Base-by-base conservation (phyloP, 2,329 filamentous ascomycete genomes). In the Curvularia spicifera region DNA sequence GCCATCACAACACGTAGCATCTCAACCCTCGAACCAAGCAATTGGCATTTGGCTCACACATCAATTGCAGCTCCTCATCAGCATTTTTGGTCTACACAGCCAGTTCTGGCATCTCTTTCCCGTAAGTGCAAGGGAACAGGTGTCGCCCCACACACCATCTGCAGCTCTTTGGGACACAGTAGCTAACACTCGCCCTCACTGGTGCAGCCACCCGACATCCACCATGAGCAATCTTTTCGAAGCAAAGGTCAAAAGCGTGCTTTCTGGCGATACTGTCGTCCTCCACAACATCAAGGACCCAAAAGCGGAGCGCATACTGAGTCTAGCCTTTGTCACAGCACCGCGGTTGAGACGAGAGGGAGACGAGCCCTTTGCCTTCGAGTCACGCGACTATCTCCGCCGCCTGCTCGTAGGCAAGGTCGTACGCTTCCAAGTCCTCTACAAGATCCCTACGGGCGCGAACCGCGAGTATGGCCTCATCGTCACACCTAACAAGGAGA, bases 231-330 rank as follows among this genome's bases (percentile, higher is more conserved):
- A 73, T 61, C 65, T 68, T 57, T 69, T 78, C 68, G 76, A 79
- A 76, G 76, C 77, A 33, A 76, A 76, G 59, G 93, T 98, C 79
- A 99, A 99, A 85, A 91, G 90, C 76, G 91, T 97, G 68, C 83
- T 96, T 73, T 97, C 93, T 73, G 95, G 95, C 72, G 95, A 98
- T 82, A 97, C 93, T 28, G 81, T 98, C 69, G 83, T 98, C 65
- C 82, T 98, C 72, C 87, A 89, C 70, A 92, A 91, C 78, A 84
- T 91, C 74, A 89, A 88, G 78, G 93, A 96, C 76, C 89, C 91
- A 35, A 84, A 87, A 65, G 87, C 89, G 78, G 95, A 98, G 81
- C 90, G 92, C 71, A 91, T 85, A 51, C 84, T 99, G 70, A 96
- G 93, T 73, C 84, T 99, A 65, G 95, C 95, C 70, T 98, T 93